phyloP scores from a whole-genome alignment of 106 monocot species.

The Platanthera zijinensis region DNA sequence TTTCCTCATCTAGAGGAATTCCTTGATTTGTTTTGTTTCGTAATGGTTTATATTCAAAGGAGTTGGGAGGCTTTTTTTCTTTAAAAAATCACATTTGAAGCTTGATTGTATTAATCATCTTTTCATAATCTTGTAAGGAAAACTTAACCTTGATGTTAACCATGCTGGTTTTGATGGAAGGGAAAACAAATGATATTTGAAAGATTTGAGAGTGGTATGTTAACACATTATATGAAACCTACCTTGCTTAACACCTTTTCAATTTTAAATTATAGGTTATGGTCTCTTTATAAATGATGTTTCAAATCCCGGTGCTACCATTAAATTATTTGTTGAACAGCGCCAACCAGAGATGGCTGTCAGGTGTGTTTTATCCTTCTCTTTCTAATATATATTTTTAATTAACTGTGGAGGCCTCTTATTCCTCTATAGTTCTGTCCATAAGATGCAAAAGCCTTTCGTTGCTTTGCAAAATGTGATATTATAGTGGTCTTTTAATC shows the following conservation, averaged over 20 bases:
- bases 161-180: background rate
- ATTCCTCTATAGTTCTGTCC: background rate
- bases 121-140: constrained; percentile 1
- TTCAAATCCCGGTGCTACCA: constrained; percentile 44
- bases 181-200: background rate
- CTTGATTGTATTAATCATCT: background rate
- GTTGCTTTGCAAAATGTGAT: background rate
- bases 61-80: background rate
- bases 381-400: background rate
- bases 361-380: constrained; percentile 34
- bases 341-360: constrained; percentile 55
- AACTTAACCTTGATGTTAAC: background rate
- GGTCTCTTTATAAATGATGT: constrained; percentile 46
- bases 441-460: background rate
- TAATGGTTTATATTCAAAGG: background rate
- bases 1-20: too few relatives aligned
- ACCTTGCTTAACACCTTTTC: constrained; percentile 5
- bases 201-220: background rate
- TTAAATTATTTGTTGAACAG: constrained; percentile 62
- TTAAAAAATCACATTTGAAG: background rate
- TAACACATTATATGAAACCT: background rate
- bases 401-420: background rate
- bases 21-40: too few relatives aligned
- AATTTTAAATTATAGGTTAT: constrained; percentile 40
- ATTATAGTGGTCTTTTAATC: background rate